phyloP scores from a whole-genome alignment of 2,329 filamentous ascomycete species.

The Cladosporium sp. region DNA sequence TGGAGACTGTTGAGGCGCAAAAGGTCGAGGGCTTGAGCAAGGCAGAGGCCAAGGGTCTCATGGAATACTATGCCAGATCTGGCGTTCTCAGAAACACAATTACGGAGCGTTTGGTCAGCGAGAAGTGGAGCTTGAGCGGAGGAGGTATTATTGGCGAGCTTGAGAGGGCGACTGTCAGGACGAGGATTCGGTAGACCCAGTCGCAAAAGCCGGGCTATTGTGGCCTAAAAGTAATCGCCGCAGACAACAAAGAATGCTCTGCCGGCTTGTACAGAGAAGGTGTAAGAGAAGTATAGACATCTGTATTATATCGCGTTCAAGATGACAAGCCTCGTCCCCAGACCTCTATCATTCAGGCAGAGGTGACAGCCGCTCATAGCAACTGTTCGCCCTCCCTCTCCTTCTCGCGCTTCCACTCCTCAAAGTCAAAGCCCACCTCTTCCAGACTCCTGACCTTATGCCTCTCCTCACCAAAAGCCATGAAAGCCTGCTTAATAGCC shows the following conservation, averaged over 20 bases:
- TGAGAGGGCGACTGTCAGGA: constrained; percentile 60
- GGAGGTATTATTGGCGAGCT: constrained; percentile 82
- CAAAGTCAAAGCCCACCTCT: constrained; percentile 59
- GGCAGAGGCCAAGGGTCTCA: constrained; percentile 69
- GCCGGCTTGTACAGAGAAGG: neutral
- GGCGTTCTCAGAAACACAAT: constrained; percentile 70
- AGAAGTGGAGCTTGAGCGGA: constrained; percentile 81
- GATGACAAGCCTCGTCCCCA: no score
- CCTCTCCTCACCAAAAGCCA: constrained; percentile 56
- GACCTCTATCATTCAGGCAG: neutral
- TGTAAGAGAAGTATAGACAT: constrained; percentile 11
- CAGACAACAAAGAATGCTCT: neutral
- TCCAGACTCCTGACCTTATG: constrained; percentile 58
- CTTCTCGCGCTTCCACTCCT: constrained; percentile 12
- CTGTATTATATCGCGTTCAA: constrained; percentile 7
- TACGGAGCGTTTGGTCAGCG: constrained; percentile 65
- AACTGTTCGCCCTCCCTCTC: neutral
- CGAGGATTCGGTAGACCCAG: neutral
- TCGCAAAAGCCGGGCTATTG: no score
- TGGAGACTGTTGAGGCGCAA: constrained; percentile 42
- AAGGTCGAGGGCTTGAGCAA: constrained; percentile 66
- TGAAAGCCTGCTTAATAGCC: constrained; percentile 69
- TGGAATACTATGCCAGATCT: constrained; percentile 92
- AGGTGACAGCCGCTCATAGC: neutral
- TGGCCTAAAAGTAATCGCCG: no score